Evolutionary conservation across 495 filamentous ascomycete species (phyloP), one percentile per base, ranked within the genome.

Genomic region (Neurospora terricola): DNA sequence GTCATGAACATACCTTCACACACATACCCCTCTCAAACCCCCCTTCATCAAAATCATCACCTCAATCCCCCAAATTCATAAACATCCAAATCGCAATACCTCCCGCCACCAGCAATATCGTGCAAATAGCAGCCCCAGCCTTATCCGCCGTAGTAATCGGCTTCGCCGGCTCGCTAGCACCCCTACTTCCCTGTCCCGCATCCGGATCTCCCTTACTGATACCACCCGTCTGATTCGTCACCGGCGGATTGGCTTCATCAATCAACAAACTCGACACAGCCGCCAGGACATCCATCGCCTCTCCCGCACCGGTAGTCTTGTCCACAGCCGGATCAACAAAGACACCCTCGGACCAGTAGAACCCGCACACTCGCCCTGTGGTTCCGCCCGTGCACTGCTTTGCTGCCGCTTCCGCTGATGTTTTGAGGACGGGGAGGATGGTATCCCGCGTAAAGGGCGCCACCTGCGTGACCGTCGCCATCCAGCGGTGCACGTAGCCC

Each of bases 401-500:
- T 10, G 90, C 90, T 6, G 92, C 93, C 4, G 90, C 92, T 70
- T 82, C 74, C 0, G 90, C 89, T 16, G 91, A 92, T 2, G 86
- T 86, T 9, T 82, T 83, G 11, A 96, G 82, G 68, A 88, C 83
- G 0, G 87, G 86, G 77, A 92, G 85, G 71, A 95, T 86, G 66
- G 75, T 82, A 8, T 84, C 81, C 34, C 82, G 81, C 8, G 87
- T 91, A 77, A 89, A 90, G 0, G 93, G 92, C 0, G 90, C 91
- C 54, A 93, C 79, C 78, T 93, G 89, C 11, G 90, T 89, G 38
- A 89, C 86, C n/a, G 85, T 84, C n/a, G 87, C 85, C 87, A 96
- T 87, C 91, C 92, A 94, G 45, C 93, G 90, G 34, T 92, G 83
- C 8, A 94, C 82, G 80, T 92, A 94, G 23, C 91, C 92, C 80